Conservation (phyloP, 2,329 filamentous ascomycete genomes). For the Mariannaea sp. region DNA sequence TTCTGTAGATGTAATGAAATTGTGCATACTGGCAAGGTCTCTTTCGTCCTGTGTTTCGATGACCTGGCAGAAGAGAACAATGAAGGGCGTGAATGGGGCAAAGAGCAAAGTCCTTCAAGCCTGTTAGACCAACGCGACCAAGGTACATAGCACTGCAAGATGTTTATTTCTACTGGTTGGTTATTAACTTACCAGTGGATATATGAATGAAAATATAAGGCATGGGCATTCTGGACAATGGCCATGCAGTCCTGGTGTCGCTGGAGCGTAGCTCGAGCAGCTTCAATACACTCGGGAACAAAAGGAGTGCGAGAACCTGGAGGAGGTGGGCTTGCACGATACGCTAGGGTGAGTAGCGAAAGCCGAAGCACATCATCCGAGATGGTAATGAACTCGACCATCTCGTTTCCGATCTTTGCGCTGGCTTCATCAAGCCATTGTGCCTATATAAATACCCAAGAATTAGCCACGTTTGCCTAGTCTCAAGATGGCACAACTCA, state of each 20-base stretch:
- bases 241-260: slow-evolving; percentile 49
- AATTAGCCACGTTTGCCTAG: not conserved
- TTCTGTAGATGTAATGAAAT: slow-evolving; percentile 57
- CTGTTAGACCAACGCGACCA: slow-evolving; percentile 11
- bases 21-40: slow-evolving; percentile 53
- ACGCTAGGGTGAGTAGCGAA: slow-evolving; percentile 48
- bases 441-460: slow-evolving; percentile 9
- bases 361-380: slow-evolving; percentile 50
- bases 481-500: slow-evolving; percentile 13
- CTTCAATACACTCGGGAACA: slow-evolving; percentile 48
- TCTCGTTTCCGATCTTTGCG: slow-evolving; percentile 34
- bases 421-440: slow-evolving; percentile 34
- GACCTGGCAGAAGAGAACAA: slow-evolving; percentile 56
- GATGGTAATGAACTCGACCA: slow-evolving; percentile 44
- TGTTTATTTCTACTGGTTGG: too few relatives aligned
- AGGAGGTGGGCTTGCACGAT: slow-evolving; percentile 46
- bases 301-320: slow-evolving; percentile 43
- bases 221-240: slow-evolving; percentile 43
- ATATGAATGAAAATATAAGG: slow-evolving; percentile 46
- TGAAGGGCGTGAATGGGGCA: slow-evolving; percentile 58
- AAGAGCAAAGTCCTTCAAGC: slow-evolving; percentile 50
- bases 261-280: slow-evolving; percentile 47
- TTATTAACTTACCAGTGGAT: slow-evolving; percentile 48
- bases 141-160: too few relatives aligned
- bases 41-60: slow-evolving; percentile 51